Conservation (phyloP, 139 green algal species). For the Chlamydomonas schloesseri region DNA sequence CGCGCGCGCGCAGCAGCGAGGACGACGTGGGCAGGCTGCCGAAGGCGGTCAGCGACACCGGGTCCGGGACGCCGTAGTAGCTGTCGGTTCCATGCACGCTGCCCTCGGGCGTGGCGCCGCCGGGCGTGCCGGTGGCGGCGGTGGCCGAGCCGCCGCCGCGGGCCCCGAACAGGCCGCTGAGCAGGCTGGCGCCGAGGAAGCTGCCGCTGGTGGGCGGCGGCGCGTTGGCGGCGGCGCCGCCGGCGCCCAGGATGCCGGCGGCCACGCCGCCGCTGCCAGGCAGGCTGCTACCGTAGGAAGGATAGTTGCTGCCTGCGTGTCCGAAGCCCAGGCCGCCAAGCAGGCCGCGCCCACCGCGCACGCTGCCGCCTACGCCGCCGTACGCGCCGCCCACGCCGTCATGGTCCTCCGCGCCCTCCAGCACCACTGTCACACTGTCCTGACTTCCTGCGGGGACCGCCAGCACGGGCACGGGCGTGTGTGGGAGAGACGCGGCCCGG, state of each 20-base stretch:
- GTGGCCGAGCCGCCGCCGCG: neutral
- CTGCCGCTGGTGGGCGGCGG: neutral
- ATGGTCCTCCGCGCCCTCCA: slow-evolving; percentile 1
- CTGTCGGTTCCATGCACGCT: neutral
- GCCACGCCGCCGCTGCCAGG: neutral
- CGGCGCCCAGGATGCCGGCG: neutral
- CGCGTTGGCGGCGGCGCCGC: neutral
- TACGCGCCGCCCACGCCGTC: neutral
- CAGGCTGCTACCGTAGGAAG: slow-evolving; percentile 20
- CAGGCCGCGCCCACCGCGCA: neutral
- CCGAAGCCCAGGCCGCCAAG: neutral
- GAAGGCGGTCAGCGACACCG: neutral
- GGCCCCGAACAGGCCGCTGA: slow-evolving; percentile 3
- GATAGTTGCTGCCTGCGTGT: neutral
- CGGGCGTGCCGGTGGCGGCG: neutral
- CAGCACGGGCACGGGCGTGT: no score
- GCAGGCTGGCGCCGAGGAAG: neutral
- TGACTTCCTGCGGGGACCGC: slow-evolving; percentile 19
- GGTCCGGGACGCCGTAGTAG: neutral
- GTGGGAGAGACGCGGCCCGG: no score
- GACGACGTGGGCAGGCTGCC: slow-evolving; percentile 25
- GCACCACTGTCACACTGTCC: slow-evolving; percentile 27
- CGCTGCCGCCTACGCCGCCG: neutral
- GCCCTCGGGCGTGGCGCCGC: neutral
- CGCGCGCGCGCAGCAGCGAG: slow-evolving; percentile 11